Base-by-base conservation (phyloP, 2,329 filamentous ascomycete species). In the Fusarium foetens region DNA sequence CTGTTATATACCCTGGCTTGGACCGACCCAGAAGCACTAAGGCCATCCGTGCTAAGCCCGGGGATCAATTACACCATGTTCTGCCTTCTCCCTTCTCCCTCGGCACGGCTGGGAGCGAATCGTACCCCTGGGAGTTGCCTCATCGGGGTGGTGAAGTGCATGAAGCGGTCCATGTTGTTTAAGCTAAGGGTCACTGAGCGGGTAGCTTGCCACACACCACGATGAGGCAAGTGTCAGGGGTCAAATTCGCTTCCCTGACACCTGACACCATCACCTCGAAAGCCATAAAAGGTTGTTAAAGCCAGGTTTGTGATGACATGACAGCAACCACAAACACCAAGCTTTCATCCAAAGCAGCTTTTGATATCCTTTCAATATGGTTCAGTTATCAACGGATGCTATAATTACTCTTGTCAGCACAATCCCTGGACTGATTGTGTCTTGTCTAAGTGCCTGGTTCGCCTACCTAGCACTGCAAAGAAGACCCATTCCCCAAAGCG, bases 401-500 rank as follows among this genome's bases (percentile, higher is more conserved):
- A 49, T 49, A 4, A 16, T 68, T 1, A 43, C 57, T 3, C 48
- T 69, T 1, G 27, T 46, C 6, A 58, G 33, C 12, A 33, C 63
- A 1, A n/a, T 66, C 3, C 59, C 59, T 7, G 59, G 49, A 4
- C 31, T 66, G 0, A 8, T 57, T n/a, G 8, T 65, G 2, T 63
- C 62, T 4, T 29, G 23, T 19, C 11, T 63, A 1, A 58, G 51
- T 39, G 38, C 51, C 4, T 66, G 60, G 59, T n/a, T 66, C 10
- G 63, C 63, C 5, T 66, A 66, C 38, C 16, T 33, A 16, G n/a
- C 38, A 21, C 33, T 52, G 8, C 19, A 52, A 8, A 23, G 49
- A 38, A 52, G 13, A 6, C 33, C 19, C 9, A 27, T 17, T 2
- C n/a, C 33, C 7, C 13, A 0, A 1, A 52, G 9, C 1, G 49